Evolutionary conservation across 2,329 filamentous ascomycete genomes (phyloP).

Genomic region (Beauveria scarabaeidicola): DNA sequence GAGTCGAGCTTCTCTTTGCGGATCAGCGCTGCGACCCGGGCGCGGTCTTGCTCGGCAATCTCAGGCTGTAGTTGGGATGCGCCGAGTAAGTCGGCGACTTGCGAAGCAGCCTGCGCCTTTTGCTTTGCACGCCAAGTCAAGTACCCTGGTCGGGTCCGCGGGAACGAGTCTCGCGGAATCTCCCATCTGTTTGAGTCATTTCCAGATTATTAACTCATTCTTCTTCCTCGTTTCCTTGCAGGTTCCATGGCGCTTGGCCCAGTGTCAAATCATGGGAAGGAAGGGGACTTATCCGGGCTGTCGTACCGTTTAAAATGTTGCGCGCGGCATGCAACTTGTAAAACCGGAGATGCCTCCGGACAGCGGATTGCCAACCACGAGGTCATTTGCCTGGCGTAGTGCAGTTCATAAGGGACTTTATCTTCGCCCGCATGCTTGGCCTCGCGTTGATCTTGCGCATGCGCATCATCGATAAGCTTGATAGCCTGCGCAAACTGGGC

Average conservation of each 20-base stretch:
- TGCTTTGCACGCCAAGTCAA: conserved; percentile 69
- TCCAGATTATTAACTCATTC: not conserved
- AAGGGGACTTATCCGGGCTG: not conserved
- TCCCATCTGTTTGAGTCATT: conserved; percentile 52
- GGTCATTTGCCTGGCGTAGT: conserved; percentile 76
- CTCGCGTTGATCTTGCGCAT: conserved; percentile 23
- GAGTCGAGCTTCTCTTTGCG: conserved; percentile 64
- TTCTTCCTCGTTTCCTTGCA: too few relatives aligned
- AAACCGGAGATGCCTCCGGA: conserved; percentile 54
- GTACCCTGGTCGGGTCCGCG: conserved; percentile 68
- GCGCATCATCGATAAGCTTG: conserved; percentile 61
- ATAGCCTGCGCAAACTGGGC: conserved; percentile 45
- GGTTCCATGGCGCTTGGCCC: too few relatives aligned
- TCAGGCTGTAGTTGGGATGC: conserved; percentile 28
- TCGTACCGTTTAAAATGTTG: conserved; percentile 67
- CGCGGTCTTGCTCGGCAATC: conserved; percentile 41
- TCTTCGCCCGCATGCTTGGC: conserved; percentile 28
- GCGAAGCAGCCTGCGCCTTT: conserved; percentile 53
- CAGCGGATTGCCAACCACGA: conserved; percentile 55
- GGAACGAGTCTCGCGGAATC: conserved; percentile 63
- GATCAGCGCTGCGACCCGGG: conserved; percentile 61
- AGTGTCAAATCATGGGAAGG: too few relatives aligned
- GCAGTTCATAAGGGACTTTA: conserved; percentile 64
- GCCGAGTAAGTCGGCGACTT: conserved; percentile 46
- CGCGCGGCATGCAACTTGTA: conserved; percentile 70